A percentile compares a stretch with the other conserved stretches of the same genome.
Conservation (phyloP, 352 stramenopile species). For the Pythium scleroteichum region DNA sequence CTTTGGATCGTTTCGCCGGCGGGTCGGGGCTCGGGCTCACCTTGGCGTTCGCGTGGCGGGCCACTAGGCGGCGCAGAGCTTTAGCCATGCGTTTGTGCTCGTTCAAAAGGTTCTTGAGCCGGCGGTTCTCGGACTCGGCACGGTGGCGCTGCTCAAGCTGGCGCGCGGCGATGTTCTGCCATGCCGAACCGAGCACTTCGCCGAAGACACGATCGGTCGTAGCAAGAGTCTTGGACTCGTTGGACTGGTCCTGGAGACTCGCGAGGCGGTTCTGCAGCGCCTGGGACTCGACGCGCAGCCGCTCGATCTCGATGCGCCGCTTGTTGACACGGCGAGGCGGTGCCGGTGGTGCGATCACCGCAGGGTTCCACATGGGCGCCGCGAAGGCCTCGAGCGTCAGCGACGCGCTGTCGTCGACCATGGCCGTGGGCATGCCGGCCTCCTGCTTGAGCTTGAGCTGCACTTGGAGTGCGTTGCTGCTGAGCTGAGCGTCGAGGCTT, state of each 20-base stretch:
- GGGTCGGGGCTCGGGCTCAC: not conserved
- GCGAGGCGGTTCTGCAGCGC: slow-evolving; percentile 10
- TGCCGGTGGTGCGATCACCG: not conserved
- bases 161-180: slow-evolving; percentile 15
- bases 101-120: slow-evolving; percentile 44
- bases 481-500: not conserved
- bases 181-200: slow-evolving; percentile 8
- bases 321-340: slow-evolving; percentile 7
- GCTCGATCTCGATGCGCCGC: slow-evolving; percentile 17
- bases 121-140: slow-evolving; percentile 50
- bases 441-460: not conserved
- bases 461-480: not conserved
- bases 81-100: slow-evolving; percentile 51
- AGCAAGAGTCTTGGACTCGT: not conserved
- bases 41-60: slow-evolving; percentile 12
- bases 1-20: not conserved
- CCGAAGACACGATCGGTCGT: not conserved
- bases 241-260: not conserved
- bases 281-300: slow-evolving; percentile 8
- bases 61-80: slow-evolving; percentile 5
- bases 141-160: slow-evolving; percentile 23
- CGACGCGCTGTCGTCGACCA: slow-evolving; percentile 1
- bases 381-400: not conserved
- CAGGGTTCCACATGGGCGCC: not conserved
- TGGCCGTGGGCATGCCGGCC: not conserved